Evolutionary conservation across 2,329 filamentous ascomycete species (phyloP).

Genomic region (Cryphonectria nitschkei): DNA sequence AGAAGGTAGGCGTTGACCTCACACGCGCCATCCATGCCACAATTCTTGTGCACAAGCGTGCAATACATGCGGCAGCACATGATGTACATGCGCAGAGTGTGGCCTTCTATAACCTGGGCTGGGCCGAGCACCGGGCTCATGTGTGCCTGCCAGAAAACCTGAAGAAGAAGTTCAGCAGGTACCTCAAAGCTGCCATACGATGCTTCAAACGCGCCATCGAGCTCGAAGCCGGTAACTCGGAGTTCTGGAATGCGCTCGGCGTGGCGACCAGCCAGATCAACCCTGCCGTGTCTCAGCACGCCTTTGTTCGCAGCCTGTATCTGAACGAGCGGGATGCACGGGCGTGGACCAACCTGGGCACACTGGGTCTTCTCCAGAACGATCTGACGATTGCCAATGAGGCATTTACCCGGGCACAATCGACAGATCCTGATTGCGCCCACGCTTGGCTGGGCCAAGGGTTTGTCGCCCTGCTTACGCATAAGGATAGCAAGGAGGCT

Average conservation of each 20-base stretch:
- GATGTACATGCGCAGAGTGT: conserved; percentile 89
- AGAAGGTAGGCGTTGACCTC: conserved; percentile 54
- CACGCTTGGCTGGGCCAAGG: conserved; percentile 95
- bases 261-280: conserved; percentile 87
- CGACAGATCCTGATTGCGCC: conserved; percentile 89
- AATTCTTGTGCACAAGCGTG: conserved; percentile 86
- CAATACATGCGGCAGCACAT: conserved; percentile 70
- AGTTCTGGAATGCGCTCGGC: conserved; percentile 97
- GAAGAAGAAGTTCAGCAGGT: conserved; percentile 64
- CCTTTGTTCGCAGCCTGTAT: conserved; percentile 89
- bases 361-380: conserved; percentile 81
- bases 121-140: conserved; percentile 86
- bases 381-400: conserved; percentile 87
- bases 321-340: conserved; percentile 85
- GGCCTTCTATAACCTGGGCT: conserved; percentile 96
- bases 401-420: conserved; percentile 88
- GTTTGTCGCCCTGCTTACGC: conserved; percentile 73
- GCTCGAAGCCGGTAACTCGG: conserved; percentile 87
- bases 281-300: conserved; percentile 86
- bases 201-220: conserved; percentile 97
- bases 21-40: conserved; percentile 68
- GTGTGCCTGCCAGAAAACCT: conserved; percentile 59
- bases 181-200: conserved; percentile 79
- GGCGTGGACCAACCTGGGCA: conserved; percentile 89
- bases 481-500: conserved; percentile 69